phyloP scores from a whole-genome alignment of 345 rosid genomes.

The Nephelium lappaceum region DNA sequence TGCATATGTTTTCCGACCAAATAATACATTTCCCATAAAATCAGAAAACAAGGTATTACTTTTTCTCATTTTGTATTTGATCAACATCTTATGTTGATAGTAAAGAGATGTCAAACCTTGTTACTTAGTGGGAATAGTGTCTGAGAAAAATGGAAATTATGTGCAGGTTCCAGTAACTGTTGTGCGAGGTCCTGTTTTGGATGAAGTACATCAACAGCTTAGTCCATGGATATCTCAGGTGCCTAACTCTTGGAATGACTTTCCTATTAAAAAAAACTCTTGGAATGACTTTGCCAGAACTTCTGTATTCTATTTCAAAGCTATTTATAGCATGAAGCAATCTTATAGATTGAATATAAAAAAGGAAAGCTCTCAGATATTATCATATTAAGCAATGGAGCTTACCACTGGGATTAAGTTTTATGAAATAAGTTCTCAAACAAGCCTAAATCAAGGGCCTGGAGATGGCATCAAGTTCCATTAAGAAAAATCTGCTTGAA shows the following conservation, averaged over 20 bases:
- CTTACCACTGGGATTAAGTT: not conserved
- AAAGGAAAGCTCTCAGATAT: not conserved
- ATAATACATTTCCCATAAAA: conserved; percentile 50
- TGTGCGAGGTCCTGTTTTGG: conserved; percentile 76
- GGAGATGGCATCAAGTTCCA: not conserved
- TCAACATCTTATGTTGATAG: conserved; percentile 1
- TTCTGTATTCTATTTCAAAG: conserved; percentile 5
- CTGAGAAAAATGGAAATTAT: conserved; percentile 23
- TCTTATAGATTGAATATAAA: not conserved
- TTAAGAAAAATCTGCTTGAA: not conserved
- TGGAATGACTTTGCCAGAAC: conserved; percentile 8
- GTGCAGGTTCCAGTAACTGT: conserved; percentile 61
- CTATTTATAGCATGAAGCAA: not conserved
- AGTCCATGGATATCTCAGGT: conserved; percentile 95
- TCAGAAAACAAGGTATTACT: conserved; percentile 53
- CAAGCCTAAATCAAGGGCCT: not conserved
- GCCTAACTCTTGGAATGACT: conserved; percentile 11
- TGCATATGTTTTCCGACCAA: conserved; percentile 94
- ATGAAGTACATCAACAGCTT: conserved; percentile 78
- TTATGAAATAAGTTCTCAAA: conserved; percentile 11
- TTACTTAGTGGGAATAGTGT: not conserved
- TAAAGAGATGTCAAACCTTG: conserved; percentile 3
- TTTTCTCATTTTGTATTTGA: conserved; percentile 19
- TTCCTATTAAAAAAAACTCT: too few relatives aligned
- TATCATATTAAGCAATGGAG: not conserved